These are phyloP conservation scores for Penicillium thymicola DNA, from an alignment of 2,329 filamentous ascomycete species.

Conservation along the genomic window DNA sequence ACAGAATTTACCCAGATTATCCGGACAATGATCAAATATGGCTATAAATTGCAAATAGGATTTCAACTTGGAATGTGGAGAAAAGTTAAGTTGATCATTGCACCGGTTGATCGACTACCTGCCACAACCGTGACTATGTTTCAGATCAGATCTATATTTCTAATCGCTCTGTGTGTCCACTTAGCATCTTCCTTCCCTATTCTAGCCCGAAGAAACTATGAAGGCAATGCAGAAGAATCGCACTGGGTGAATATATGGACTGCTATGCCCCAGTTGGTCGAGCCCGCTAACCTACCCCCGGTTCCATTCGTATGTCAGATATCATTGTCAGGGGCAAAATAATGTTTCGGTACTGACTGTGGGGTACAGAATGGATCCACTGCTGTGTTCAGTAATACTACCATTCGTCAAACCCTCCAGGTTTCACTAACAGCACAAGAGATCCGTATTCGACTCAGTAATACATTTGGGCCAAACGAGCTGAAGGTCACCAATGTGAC, in stretches of 20 bases:
- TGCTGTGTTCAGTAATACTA: slow-evolving; percentile 59
- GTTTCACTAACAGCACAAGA: slow-evolving; percentile 55
- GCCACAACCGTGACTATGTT: not conserved
- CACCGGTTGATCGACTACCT: not conserved
- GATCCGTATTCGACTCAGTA: slow-evolving; percentile 62
- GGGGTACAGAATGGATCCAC: slow-evolving; percentile 49
- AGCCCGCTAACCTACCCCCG: slow-evolving; percentile 60
- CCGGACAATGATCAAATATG: not conserved
- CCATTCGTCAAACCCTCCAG: slow-evolving; percentile 64
- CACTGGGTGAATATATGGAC: slow-evolving; percentile 65
- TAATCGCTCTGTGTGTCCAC: not conserved
- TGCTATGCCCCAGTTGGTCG: slow-evolving; percentile 63
- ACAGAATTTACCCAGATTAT: slow-evolving; percentile 2
- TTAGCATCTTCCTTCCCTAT: not conserved
- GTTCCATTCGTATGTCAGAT: slow-evolving; percentile 48
- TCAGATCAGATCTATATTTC: not conserved
- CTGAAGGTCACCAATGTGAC: slow-evolving; percentile 59
- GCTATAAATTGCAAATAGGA: not conserved
- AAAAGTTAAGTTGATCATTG: not conserved
- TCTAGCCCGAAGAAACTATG: not conserved
- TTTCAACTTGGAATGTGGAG: not conserved
- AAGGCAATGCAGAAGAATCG: not conserved
- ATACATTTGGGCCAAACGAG: slow-evolving; percentile 61
- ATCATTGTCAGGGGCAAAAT: not conserved
- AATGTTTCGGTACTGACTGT: not conserved